Conservation (phyloP, 306 rosid genomes). For the Coriaria nepalensis region DNA sequence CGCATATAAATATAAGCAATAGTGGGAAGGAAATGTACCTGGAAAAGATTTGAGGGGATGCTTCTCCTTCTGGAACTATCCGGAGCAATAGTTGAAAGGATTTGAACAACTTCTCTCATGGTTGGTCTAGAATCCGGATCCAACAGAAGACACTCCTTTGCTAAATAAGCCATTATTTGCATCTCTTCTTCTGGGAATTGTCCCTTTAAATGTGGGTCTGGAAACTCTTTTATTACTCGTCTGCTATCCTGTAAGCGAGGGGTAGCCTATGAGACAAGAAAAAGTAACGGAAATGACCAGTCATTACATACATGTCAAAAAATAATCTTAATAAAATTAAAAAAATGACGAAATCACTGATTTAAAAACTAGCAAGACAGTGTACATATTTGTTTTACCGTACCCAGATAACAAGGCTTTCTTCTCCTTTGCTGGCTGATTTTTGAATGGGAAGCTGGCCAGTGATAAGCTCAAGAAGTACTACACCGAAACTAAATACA, state of each 20-base stretch:
- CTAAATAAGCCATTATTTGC: constrained; percentile 85
- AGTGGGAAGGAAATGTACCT: constrained; percentile 23
- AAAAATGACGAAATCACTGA: background rate
- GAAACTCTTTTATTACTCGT: constrained; percentile 50
- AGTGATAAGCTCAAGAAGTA: constrained; percentile 89
- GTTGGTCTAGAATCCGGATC: constrained; percentile 89
- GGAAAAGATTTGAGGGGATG: constrained; percentile 41
- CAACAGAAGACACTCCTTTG: constrained; percentile 81
- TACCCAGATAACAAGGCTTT: constrained; percentile 98
- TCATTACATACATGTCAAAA: background rate
- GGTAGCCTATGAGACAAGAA: constrained; percentile 48
- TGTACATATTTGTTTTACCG: constrained; percentile 1
- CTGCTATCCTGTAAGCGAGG: constrained; percentile 58
- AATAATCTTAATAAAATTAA: too few species aligned
- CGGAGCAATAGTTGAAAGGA: constrained; percentile 66
- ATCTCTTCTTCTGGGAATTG: constrained; percentile 70
- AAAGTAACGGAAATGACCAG: background rate
- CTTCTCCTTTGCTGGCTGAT: constrained; percentile 56
- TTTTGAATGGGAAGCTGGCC: constrained; percentile 78
- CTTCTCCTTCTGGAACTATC: constrained; percentile 61
- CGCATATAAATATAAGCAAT: too few species aligned
- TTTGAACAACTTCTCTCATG: constrained; percentile 93
- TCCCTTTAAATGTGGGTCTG: constrained; percentile 58
- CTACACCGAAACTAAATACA: constrained; percentile 94
- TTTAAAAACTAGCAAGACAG: too few species aligned